Base-by-base conservation (phyloP, 1,284 basidiomycete genomes). In the Cryptococcus sp. region DNA sequence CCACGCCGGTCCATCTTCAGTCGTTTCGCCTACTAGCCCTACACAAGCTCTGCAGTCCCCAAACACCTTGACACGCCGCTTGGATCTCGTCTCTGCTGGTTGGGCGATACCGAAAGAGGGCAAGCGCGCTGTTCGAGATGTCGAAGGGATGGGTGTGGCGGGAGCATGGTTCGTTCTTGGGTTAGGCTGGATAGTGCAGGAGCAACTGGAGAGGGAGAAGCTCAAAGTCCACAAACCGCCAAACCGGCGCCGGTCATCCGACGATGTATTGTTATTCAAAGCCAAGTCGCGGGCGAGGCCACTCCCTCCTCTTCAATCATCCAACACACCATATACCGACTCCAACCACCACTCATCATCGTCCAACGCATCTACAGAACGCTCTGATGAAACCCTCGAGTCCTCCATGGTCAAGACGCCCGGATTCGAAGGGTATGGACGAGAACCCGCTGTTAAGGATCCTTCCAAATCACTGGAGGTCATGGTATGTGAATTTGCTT, bases 131-230 rank as follows among this genome's bases (percentile, higher is more conserved):
- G 64, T 74, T 1, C 60, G 75, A 22, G 73, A 75, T 59, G 69
- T 70, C 0, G 65, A 74, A 43, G 65, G 67, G 0, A 74, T 75
- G 72, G 75, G 73, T 16, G 62, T 73, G 6, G 75, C 75, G 2
- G 72, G 63, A 6, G 73, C 67, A 17, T 77, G 75, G 75, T 64
- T 74, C 26, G 64, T 74, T 7, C 55, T 77, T 2, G 75, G 75
- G 20, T 46, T 77, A 2, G 72, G 70, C 0, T 74, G 70, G 71
- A 50, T 72, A 11, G 65, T 75, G 13, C 68, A 73, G 5, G 43
- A 46, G 3, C 66, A 75, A 45, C 15, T 61, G 4, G 58, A 58
- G 23, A 46, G 39, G 41, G 58, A 64, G 25, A 50, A 37, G 25
- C 29, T 16, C 4, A 13, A 34, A 29, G 16, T 20, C 17, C 16